These are phyloP conservation scores for Trichoderma gracile DNA, from an alignment of 2,329 filamentous ascomycete species.

Conservation along the genomic window DNA sequence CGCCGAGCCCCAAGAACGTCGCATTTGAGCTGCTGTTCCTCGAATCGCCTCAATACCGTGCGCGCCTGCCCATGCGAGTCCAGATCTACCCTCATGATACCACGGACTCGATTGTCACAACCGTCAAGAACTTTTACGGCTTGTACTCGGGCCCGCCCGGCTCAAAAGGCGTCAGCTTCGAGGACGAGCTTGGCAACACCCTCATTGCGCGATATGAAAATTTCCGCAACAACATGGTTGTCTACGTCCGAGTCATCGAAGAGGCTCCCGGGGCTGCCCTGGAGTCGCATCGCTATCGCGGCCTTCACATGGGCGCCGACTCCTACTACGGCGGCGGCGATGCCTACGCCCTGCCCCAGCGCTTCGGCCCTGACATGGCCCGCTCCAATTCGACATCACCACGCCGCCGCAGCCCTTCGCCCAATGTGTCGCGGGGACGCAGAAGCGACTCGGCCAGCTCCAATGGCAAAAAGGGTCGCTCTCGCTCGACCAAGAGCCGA, in stretches of 20 bases:
- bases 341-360: constrained; percentile 50
- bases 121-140: constrained; percentile 98
- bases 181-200: constrained; percentile 84
- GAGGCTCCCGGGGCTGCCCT: constrained; percentile 52
- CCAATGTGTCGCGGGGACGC: constrained; percentile 64
- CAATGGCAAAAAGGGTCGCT: constrained; percentile 64
- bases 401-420: constrained; percentile 77
- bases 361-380: constrained; percentile 62
- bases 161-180: constrained; percentile 87
- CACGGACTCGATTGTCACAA: constrained; percentile 95
- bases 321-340: constrained; percentile 59
- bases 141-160: constrained; percentile 74
- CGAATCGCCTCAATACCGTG: constrained; percentile 66
- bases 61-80: constrained; percentile 79
- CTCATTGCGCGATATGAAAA: constrained; percentile 97
- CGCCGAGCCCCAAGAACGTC: constrained; percentile 66
- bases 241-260: constrained; percentile 85
- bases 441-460: constrained; percentile 73
- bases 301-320: constrained; percentile 53
- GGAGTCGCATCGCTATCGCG: constrained; percentile 55
- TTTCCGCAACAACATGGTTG: constrained; percentile 86
- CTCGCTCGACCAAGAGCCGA: constrained; percentile 69
- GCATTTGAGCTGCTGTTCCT: constrained; percentile 75
- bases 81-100: constrained; percentile 95
- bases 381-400: constrained; percentile 70